Evolutionary conservation across 2,329 filamentous ascomycete species (phyloP), one percentile per base, ranked within the genome.

Genomic region (Cercospora sesami): DNA sequence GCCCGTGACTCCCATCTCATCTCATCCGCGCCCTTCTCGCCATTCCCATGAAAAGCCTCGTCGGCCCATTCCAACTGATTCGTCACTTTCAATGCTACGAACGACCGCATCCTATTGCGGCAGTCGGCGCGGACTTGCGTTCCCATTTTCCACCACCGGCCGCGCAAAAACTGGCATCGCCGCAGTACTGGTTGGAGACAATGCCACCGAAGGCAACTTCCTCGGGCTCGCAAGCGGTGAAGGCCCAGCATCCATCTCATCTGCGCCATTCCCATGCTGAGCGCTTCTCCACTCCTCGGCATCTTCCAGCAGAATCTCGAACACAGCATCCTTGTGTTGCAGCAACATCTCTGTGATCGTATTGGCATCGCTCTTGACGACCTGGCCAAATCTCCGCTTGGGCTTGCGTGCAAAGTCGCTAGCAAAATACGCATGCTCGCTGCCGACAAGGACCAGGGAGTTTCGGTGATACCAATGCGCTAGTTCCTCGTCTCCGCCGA

Each of bases 391-490:
- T 64, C 86, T 84, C 75, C 85, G 87, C 31, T 85, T 84, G 5
- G 82, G 79, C 73, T 86, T 87, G 60, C 82, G 82, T 7, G 78
- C 84, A 21, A 88, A 82, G 4, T 89, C 87, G 33, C 85, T 83
- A 66, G 90, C 87, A 69, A 93, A 97, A 78, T 92, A 90, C 12
- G 87, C 86, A 78, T 97, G 94, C 68, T 90, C 85, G 28, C 85
- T 82, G 1, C 90, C 87, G 18, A 97, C 91, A 74, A 90, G 96
- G 58, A 97, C 90, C 3, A 87, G 85, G 0, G 92, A 95, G 79
- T 93, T 89, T 23, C 88, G 84, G 76, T 90, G 91, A 80, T 97
- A 98, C 94, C 94, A 98, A 18, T 85, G 83, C n/a, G 86, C 84
- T 67, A 96, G 91, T 30, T 88, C 86, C 71, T 95, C 93, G 36